A percentile compares a stretch with the other conserved stretches of the same genome.
Evolutionary conservation across 2,329 filamentous ascomycete species (phyloP).

Genomic region (Macrophomina pseudophaseolina): DNA sequence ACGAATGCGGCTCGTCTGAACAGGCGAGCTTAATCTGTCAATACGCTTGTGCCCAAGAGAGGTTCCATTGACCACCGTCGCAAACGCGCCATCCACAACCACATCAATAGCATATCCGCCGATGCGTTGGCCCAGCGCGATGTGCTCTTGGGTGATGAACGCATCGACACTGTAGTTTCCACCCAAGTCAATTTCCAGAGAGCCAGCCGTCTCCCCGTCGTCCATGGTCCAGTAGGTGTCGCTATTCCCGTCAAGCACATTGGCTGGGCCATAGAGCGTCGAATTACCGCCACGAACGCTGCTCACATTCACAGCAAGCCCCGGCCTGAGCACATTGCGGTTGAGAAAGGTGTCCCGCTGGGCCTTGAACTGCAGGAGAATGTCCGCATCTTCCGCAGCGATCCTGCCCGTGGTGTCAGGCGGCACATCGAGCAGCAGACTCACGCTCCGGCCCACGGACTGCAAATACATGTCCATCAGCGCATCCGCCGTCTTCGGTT

Average conservation of each 20-base stretch:
- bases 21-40: constrained; percentile 19
- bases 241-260: constrained; percentile 25
- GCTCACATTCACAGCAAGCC: constrained; percentile 24
- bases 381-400: constrained; percentile 20
- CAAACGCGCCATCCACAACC: constrained; percentile 23
- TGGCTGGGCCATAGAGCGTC: constrained; percentile 24
- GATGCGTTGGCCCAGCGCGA: constrained; percentile 30
- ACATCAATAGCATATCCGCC: constrained; percentile 30
- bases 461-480: constrained; percentile 30
- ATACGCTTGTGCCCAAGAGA: constrained; percentile 32
- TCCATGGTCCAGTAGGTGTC: constrained; percentile 30
- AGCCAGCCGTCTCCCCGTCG: constrained; percentile 27
- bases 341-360: constrained; percentile 28
- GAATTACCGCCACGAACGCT: constrained; percentile 26
- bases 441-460: constrained; percentile 29
- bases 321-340: constrained; percentile 14
- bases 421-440: constrained; percentile 30
- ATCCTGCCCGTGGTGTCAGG: constrained; percentile 29
- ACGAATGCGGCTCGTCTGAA: constrained; percentile 25
- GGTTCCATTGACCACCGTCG: constrained; percentile 29
- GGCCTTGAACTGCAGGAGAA: constrained; percentile 27
- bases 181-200: constrained; percentile 27
- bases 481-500: constrained; percentile 26
- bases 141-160: constrained; percentile 30
- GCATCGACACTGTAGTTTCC: constrained; percentile 26